Base-by-base conservation (phyloP, 2,329 filamentous ascomycete species). In the Sporothrix brasiliensis region DNA sequence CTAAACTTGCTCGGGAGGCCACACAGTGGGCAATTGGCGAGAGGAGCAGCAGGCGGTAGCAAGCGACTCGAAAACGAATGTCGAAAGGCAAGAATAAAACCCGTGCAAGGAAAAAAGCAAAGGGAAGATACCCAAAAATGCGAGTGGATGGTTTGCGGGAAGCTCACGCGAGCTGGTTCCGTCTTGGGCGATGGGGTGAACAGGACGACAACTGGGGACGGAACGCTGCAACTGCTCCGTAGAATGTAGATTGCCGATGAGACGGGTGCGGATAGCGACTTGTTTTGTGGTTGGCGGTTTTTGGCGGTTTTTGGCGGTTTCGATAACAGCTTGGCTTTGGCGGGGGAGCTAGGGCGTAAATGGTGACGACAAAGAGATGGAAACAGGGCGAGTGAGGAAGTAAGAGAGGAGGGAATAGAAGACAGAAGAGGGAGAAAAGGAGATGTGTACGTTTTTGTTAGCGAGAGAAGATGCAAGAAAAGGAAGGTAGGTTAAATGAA, bases 101-200 rank as follows among this genome's bases (percentile, higher is more conserved):
- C 39, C 27, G 54, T 58, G 27, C 14, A 39, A 19, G 30, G 54
- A n/a, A 19, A 21, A 27, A 13, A 39, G 52, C 13, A 30, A 54
- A 54, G 52, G 24, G 24, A 30, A 10, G 21, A 13, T 27, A 11
- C 24, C 19, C 3, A 19, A 19, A 13, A 16, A 49, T 49, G 44
- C 16, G 41, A 14, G 11, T 13, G 41, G 41, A 14, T 47, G 41
- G 19, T 49, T 19, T 41, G 27, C 41, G 34, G 14, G 9, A 50
- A 65, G 44, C 24, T 65, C 61, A 65, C 61, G 61, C 61, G 61
- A 65, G 44, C 61, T 50, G 13, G 61, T 30, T 65, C 61, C 44
- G 47, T 50, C 24, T 65, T 65, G 44, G 61, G 61, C 44, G 27
- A 34, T 60, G 1, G n/a, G 14, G 16, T 47, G 11, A 39, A 39